These are phyloP conservation scores for Solanum hybrid DNA, from an alignment of 305 asterid genomes.

Conservation along the genomic window DNA sequence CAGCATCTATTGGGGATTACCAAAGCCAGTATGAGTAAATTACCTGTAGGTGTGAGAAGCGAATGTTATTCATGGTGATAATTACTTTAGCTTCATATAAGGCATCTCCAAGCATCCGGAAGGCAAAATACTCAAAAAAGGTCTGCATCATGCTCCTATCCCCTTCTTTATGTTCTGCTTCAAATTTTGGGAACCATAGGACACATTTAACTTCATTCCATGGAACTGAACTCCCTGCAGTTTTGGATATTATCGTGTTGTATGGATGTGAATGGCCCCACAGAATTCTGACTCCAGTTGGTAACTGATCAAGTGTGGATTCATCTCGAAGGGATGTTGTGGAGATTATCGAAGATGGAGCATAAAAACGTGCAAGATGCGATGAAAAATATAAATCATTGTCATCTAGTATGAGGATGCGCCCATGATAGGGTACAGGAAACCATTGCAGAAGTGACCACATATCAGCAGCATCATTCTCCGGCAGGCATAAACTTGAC, in stretches of 20 bases:
- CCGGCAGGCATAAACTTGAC: conserved; percentile 36
- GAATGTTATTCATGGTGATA: conserved; percentile 64
- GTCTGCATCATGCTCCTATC: conserved; percentile 28
- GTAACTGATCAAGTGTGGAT: conserved; percentile 25
- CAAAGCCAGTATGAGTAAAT: background rate
- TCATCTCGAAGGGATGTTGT: conserved; percentile 42
- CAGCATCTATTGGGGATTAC: background rate
- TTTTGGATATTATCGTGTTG: conserved; percentile 47
- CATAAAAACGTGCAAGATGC: conserved; percentile 28
- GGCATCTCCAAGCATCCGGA: conserved; percentile 57
- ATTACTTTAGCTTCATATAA: conserved; percentile 42
- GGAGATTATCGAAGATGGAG: conserved; percentile 47
- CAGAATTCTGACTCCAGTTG: conserved; percentile 32
- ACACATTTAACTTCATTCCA: conserved; percentile 63
- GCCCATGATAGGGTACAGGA: conserved; percentile 48
- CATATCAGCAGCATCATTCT: conserved; percentile 30
- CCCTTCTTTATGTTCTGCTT: conserved; percentile 28
- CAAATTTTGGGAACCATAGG: conserved; percentile 77
- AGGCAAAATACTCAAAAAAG: conserved; percentile 59
- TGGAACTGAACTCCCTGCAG: conserved; percentile 29
- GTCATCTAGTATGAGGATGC: conserved; percentile 61
- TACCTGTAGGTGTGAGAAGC: conserved; percentile 85
- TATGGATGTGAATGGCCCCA: conserved; percentile 59
- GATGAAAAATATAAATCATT: conserved; percentile 53
- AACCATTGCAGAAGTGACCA: conserved; percentile 44